A percentile compares a stretch with the other conserved stretches of the same genome.
Evolutionary conservation across 768 basidiomycete genomes (phyloP).

Genomic region (Mycena indigotica): DNA sequence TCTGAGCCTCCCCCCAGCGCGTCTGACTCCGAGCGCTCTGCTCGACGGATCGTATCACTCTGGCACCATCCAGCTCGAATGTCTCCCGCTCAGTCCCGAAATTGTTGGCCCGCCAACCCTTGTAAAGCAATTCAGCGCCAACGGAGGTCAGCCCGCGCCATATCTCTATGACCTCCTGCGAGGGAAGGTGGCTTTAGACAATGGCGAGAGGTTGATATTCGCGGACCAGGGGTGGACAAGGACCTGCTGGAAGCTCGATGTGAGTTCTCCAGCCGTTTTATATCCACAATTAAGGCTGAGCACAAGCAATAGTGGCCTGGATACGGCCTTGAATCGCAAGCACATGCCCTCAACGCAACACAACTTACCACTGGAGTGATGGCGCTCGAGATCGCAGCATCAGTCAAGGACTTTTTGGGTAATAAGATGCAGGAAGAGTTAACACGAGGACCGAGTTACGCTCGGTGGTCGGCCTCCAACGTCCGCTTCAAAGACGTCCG

Average conservation of each 20-base stretch:
- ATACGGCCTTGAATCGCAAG: background rate
- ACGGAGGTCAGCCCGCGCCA: constrained; percentile 27
- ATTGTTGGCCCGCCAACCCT: background rate
- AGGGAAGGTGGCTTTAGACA: constrained; percentile 20
- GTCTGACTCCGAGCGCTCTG: background rate
- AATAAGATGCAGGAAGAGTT: background rate
- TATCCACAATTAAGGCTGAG: too few relatives aligned
- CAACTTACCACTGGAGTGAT: background rate
- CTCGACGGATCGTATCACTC: background rate
- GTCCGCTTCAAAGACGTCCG: background rate
- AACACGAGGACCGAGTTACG: background rate
- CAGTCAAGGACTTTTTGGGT: background rate
- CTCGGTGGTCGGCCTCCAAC: background rate
- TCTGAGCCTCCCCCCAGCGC: background rate
- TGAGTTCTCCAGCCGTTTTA: constrained; percentile 11
- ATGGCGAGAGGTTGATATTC: constrained; percentile 23
- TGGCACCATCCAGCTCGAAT: background rate
- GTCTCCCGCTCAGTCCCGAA: background rate
- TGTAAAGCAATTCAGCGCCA: constrained; percentile 18
- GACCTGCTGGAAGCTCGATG: constrained; percentile 24
- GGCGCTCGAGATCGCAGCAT: background rate
- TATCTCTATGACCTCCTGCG: constrained; percentile 23
- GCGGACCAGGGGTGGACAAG: constrained; percentile 21
- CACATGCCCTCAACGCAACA: background rate
- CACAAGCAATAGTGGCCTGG: background rate